Conservation (phyloP, 73 alveolate species). For the Paramecium sonneborni region DNA sequence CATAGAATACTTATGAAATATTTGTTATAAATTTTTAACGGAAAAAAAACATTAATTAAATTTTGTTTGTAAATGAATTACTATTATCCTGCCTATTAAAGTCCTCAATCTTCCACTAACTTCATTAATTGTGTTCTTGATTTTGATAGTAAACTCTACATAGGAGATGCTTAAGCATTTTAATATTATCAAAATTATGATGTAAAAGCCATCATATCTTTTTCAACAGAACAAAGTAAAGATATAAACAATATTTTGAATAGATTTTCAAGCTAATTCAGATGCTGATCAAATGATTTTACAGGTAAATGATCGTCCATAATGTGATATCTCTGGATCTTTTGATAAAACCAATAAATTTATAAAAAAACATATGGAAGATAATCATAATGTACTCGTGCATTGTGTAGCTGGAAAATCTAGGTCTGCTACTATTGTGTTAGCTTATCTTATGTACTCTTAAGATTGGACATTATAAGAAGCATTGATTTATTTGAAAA, state of each 20-base stretch:
- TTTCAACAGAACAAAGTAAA: constrained; percentile 32
- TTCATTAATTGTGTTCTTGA: constrained; percentile 28
- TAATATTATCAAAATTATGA: not conserved
- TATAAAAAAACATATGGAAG: not conserved
- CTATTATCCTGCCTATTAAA: not conserved
- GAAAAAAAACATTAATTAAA: not conserved
- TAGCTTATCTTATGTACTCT: constrained; percentile 73
- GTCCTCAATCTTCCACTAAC: not conserved
- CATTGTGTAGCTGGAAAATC: constrained; percentile 85
- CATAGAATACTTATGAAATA: not conserved
- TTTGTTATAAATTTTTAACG: constrained; percentile 1
- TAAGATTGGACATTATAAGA: constrained; percentile 47
- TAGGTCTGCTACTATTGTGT: constrained; percentile 77
- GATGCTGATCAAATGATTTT: not conserved
- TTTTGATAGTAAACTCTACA: constrained; percentile 32
- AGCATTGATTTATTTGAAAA: constrained; percentile 1
- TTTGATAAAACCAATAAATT: constrained; percentile 14
- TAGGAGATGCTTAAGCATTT: constrained; percentile 10
- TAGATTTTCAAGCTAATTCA: not conserved
- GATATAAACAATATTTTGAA: not conserved
- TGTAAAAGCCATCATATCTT: constrained; percentile 22
- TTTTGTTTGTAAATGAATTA: constrained; percentile 29
- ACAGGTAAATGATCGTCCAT: constrained; percentile 25
- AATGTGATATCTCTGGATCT: not conserved
- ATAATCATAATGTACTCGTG: constrained; percentile 48